These are phyloP conservation scores for Yamadazyma blattariae DNA, from an alignment of 1,139 yeast species.

Conservation along the genomic window DNA sequence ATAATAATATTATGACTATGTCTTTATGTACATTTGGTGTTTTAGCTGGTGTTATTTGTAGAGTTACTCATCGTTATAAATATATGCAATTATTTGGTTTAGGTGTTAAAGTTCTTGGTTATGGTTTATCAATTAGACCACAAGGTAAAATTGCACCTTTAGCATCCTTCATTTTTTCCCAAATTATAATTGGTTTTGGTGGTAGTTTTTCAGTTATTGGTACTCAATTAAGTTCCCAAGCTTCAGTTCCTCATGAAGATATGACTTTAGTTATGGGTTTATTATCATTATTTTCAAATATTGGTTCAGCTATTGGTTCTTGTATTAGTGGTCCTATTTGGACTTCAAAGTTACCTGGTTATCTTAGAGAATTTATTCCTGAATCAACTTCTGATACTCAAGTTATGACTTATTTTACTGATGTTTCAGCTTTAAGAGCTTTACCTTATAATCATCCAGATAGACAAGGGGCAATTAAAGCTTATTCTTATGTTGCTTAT, in stretches of 20 bases:
- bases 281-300: constrained; percentile 35
- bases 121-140: constrained; percentile 22
- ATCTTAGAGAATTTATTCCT: constrained; percentile 23
- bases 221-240: constrained; percentile 29
- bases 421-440: constrained; percentile 15
- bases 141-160: constrained; percentile 16
- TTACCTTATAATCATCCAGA: constrained; percentile 18
- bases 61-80: constrained; percentile 29
- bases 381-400: constrained; percentile 11
- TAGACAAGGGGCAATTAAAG: constrained; percentile 24
- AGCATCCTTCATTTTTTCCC: constrained; percentile 17
- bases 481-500: constrained; percentile 22
- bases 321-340: constrained; percentile 49
- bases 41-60: constrained; percentile 24
- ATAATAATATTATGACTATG: constrained; percentile 28
- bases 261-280: constrained; percentile 43
- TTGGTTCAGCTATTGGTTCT: constrained; percentile 44
- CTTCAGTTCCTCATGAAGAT: constrained; percentile 43
- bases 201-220: constrained; percentile 29
- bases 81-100: constrained; percentile 25
- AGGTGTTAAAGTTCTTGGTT: constrained; percentile 23
- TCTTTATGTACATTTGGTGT: constrained; percentile 30
- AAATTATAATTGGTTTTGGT: constrained; percentile 26
- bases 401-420: constrained; percentile 16
- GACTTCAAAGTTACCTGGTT: constrained; percentile 36